Base-by-base conservation (phyloP, 257 asterid genomes). In the Thymus quinquecostatus region DNA sequence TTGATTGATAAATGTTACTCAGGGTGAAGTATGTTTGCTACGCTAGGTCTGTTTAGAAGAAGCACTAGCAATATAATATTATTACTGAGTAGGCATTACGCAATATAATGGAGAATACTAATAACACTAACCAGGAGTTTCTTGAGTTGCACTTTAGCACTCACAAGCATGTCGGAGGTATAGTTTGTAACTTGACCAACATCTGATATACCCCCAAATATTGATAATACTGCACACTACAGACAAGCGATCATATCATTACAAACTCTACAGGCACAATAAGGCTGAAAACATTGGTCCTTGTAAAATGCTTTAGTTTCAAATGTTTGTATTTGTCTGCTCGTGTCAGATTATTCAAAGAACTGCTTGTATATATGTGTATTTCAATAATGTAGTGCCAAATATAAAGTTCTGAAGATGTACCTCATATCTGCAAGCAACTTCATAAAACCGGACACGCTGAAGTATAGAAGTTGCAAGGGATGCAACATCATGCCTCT, bases 341-440 rank as follows among this genome's bases (percentile, higher is more conserved):
- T 9, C 6, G 60, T 5, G 28, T 55, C 40, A 21, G 32, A 34
- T 40, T 54, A 40, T 66, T 64, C 73, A 73, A 33, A 68, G 8
- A 40, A 12, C 3, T 28, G 27, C 34, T 13, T 33, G n/a, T 21
- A 34, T 11, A 29, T 13, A 32, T 36, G 14, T 14, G 54, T 51
- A 56, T 51, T 51, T 70, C 62, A 30, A 64, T 51, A 54, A 41
- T 10, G 41, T 64, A 59, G 64, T 68, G 54, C 29, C 79, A 73
- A 12, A 63, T 27, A 45, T 51, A 65, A 34, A 61, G 32, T 30
- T 68, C 30, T n/a, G 72, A 68, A 83, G 10, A 72, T 54, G 66
- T 84, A 95, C 99, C 97, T 95, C 99, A 75, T 86, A 92, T 92
- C 94, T 83, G 57, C 96, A 88, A 76, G 97, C 88, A 81, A 89